These are phyloP conservation scores for Leccinum subspadiceum DNA, from an alignment of 1,284 basidiomycete species.

Conservation along the genomic window DNA sequence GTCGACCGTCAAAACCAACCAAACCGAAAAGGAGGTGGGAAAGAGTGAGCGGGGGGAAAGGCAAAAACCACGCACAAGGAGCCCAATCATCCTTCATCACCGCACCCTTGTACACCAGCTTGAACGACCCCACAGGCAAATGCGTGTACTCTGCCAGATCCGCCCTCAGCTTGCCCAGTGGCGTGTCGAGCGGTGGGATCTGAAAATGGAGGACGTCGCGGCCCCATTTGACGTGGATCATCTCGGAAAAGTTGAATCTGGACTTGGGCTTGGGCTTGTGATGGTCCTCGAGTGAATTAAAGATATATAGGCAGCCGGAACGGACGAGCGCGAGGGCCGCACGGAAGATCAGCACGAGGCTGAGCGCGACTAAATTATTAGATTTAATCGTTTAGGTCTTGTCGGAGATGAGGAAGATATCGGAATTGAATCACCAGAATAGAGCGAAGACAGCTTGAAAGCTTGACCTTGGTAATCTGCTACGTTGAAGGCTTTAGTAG, in stretches of 20 bases:
- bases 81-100: slow-evolving; percentile 76
- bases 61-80: slow-evolving; percentile 45
- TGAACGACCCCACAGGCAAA: slow-evolving; percentile 61
- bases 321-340: slow-evolving; percentile 24
- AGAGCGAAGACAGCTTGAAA: slow-evolving; percentile 30
- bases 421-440: slow-evolving; percentile 21
- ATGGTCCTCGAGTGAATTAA: neutral
- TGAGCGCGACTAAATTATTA: slow-evolving; percentile 24
- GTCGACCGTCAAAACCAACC: neutral
- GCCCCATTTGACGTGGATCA: slow-evolving; percentile 63
- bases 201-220: slow-evolving; percentile 59
- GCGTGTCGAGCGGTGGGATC: slow-evolving; percentile 53
- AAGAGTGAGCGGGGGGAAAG: neutral
- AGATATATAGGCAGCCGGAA: slow-evolving; percentile 1
- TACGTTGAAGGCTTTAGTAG: neutral
- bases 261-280: neutral
- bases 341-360: slow-evolving; percentile 34
- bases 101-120: slow-evolving; percentile 75
- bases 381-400: neutral
- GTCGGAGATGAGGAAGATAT: neutral
- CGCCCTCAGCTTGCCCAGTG: slow-evolving; percentile 52
- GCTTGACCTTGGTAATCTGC: neutral
- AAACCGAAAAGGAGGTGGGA: neutral
- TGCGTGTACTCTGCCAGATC: slow-evolving; percentile 65
- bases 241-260: slow-evolving; percentile 13